A percentile compares a stretch with the other conserved stretches of the same genome.
These are phyloP conservation scores for Thalia dealbata DNA, from an alignment of 176 grass and related monocot genomes.

Conservation along the genomic window DNA sequence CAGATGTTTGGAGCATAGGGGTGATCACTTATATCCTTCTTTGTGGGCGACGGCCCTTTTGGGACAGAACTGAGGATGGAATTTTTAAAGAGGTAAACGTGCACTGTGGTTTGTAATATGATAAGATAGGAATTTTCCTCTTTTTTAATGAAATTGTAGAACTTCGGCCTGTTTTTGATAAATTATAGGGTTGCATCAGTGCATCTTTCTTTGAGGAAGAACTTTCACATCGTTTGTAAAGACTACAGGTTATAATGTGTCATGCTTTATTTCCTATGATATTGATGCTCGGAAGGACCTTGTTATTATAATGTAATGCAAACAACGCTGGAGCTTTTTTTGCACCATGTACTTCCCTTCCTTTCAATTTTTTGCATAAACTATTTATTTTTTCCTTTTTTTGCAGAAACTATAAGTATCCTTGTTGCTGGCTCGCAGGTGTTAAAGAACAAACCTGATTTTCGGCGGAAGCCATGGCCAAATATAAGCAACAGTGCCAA, in stretches of 20 bases:
- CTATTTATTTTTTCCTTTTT: neutral
- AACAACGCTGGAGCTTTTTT: neutral
- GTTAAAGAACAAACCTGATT: constrained; percentile 92
- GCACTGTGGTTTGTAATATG: neutral
- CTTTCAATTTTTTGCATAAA: neutral
- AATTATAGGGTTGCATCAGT: neutral
- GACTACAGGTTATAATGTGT: too few species aligned
- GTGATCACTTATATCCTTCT: constrained; percentile 99
- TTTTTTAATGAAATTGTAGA: neutral
- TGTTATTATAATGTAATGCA: neutral
- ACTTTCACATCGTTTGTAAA: too few species aligned
- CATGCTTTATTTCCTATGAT: too few species aligned
- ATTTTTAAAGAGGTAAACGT: constrained; percentile 86
- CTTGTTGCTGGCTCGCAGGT: constrained; percentile 43
- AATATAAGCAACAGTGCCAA: constrained; percentile 66
- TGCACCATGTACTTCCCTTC: neutral
- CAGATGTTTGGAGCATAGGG: constrained; percentile 99
- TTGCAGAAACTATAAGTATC: constrained; percentile 15
- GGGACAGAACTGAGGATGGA: constrained; percentile 96
- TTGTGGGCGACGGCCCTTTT: constrained; percentile 94
- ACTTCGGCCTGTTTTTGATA: neutral
- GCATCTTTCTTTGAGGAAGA: neutral
- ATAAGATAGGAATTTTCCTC: neutral
- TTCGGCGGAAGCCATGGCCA: constrained; percentile 87
- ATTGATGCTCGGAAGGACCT: neutral